Evolutionary conservation across 2,329 filamentous ascomycete species (phyloP).

Genomic region (Dactylellina drechsleri): DNA sequence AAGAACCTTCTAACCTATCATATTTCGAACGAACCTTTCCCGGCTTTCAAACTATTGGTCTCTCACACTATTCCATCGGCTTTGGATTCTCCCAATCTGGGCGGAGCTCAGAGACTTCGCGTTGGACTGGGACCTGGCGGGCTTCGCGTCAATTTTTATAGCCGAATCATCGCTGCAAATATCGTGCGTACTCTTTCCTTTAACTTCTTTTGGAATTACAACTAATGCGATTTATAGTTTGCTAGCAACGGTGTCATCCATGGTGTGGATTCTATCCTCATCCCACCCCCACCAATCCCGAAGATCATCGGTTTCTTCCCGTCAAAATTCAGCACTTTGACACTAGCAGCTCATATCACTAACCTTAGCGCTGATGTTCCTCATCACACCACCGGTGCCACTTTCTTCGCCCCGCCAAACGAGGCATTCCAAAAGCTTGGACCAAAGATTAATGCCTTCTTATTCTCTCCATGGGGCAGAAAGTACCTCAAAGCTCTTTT

Average conservation of each 20-base stretch:
- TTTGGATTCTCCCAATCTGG: conserved; percentile 67
- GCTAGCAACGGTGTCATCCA: conserved; percentile 85
- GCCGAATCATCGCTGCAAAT: conserved; percentile 74
- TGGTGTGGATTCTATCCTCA: conserved; percentile 76
- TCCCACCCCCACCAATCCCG: conserved; percentile 75
- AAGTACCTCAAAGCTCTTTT: conserved; percentile 81
- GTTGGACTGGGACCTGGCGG: conserved; percentile 72
- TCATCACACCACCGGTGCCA: conserved; percentile 67
- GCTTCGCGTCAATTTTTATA: conserved; percentile 79
- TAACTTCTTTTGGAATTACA: not conserved
- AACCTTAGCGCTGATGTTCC: conserved; percentile 73
- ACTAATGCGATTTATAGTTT: conserved; percentile 63
- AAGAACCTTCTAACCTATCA: conserved; percentile 80
- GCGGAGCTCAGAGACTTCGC: conserved; percentile 73
- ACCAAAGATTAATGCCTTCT: conserved; percentile 78
- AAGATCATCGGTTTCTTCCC: conserved; percentile 75
- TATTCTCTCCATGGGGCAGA: conserved; percentile 79
- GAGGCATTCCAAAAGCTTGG: conserved; percentile 81
- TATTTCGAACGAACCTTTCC: conserved; percentile 73
- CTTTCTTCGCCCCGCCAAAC: conserved; percentile 84
- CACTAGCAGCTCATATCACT: conserved; percentile 78
- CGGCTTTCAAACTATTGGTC: conserved; percentile 72
- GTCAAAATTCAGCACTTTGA: conserved; percentile 78
- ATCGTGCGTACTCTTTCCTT: conserved; percentile 67
- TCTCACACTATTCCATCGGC: conserved; percentile 80